Base-by-base conservation (phyloP, 2,329 filamentous ascomycete genomes). In the Cladosporium oxysporum region DNA sequence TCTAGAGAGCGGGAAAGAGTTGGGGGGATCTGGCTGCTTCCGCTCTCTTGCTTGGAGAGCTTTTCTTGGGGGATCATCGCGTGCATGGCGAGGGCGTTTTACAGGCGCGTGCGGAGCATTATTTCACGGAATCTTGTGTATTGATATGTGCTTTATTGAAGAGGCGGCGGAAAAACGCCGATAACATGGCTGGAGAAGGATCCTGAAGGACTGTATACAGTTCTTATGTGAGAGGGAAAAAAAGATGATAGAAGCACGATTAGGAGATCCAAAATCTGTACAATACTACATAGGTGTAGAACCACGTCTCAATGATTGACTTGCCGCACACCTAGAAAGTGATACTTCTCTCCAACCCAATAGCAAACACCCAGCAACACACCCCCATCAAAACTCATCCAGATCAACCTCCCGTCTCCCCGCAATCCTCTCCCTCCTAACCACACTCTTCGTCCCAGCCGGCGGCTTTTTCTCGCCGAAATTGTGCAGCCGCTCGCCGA, bases 401-500 rank as follows among this genome's bases (percentile, higher is more conserved):
- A 44, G 35, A 47, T 63, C 61, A 12, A 47, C 50, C 26, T 57
- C 50, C 50, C 61, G 33, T 8, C 60, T 37, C 31, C 50, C 50
- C n/a, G 18, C 29, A 26, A 41, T 29, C 62, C 68, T 70, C 61
- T 70, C 71, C 67, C 68, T 71, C 63, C 74, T 72, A n/a, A 76
- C 68, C 26, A 76, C 71, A 66, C 71, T 74, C 68, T 67, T 69
- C 58, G 70, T 76, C 11, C 75, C 75, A 52, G 66, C 68, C 8
- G 76, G 76, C 58, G 77, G 75, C 66, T 69, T 78, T 71, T 71
- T 80, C 75, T 90, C 89, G 2, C 92, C 91, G 79, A 97, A 96
- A 77, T 99, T 99, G 80, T 99, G 96, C 74, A 99, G 79, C 67
- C 93, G 83, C 80, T 99, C 94, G 2, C 95, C 95, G 74, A 98